Base-by-base conservation (phyloP, 371 early-diverging fungal species). In the Actinomucor elegans region DNA sequence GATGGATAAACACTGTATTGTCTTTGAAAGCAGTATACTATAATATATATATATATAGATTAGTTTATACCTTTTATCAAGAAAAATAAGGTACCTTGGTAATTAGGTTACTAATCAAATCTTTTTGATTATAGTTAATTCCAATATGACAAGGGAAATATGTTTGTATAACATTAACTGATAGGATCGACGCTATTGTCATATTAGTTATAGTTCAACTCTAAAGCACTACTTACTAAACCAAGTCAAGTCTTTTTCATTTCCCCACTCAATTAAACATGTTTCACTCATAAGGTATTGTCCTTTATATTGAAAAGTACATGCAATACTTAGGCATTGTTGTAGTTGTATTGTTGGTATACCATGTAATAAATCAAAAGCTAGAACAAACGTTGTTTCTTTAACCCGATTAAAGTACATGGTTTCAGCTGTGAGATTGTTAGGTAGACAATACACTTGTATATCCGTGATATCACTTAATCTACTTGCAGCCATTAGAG, bases 291-390 rank as follows among this genome's bases (percentile, higher is more conserved):
- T 28, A 6, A 34, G n/a, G 9, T 15, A 33, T 35, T 49, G 23
- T 15, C 17, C 21, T 11, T 32, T 23, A n/a, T 31, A 27, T 29
- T 31, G 27, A n/a, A 38, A 50, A 20, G 12, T 14, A 27, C 34
- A 55, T 2, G 5, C 10, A 14, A 43, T 5, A 6, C 42, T 43
- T 34, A 33, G 15, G 20, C 10, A 10, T 9, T 15, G 11, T 20
- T 38, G 17, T n/a, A 50, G 27, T 11, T 36, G 28, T 9, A 10
- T 8, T 1, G 4, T 1, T 5, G 2, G 14, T 3, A 52, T 18
- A 14, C 52, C 59, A 20, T 45, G 52, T 15, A 58, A 24, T 28
- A 58, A 23, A 28, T 52, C 52, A 50, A 58, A 58, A 2, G 41
- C 37, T 17, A 34, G 28, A 34, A 52, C n/a, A 34, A 15, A 15